A percentile compares a stretch with the other conserved stretches of the same genome.
phyloP scores from a whole-genome alignment of 2,329 filamentous ascomycete species.

The Scedosporium aurantiacum region DNA sequence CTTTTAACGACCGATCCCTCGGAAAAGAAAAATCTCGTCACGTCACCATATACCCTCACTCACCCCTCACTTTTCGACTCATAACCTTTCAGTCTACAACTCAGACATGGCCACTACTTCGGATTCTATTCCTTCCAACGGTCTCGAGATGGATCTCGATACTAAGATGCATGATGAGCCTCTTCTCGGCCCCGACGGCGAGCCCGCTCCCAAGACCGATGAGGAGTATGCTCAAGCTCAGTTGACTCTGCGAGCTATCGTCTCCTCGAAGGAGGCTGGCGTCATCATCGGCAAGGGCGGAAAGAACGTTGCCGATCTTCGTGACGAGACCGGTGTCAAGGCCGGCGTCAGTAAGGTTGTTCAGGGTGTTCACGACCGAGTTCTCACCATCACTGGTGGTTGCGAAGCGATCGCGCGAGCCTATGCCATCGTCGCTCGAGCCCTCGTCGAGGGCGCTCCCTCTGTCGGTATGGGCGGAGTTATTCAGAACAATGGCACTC shows the following conservation, averaged over 20 bases:
- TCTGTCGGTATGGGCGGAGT: conserved; percentile 94
- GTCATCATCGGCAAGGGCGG: conserved; percentile 98
- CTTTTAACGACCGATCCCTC: background rate
- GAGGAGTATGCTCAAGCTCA: conserved; percentile 92
- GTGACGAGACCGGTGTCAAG: conserved; percentile 95
- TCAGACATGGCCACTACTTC: conserved; percentile 51
- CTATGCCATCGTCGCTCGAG: conserved; percentile 85
- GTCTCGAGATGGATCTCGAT: conserved; percentile 52
- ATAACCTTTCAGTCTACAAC: conserved; percentile 10
- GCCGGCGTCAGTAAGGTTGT: conserved; percentile 98
- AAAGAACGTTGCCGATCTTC: conserved; percentile 94
- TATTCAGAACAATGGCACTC: conserved; percentile 77
- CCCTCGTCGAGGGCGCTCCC: conserved; percentile 84
- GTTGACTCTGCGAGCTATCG: conserved; percentile 90
- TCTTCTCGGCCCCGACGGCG: conserved; percentile 60
- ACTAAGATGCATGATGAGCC: conserved; percentile 49
- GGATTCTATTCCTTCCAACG: conserved; percentile 44
- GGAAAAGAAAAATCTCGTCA: no score
- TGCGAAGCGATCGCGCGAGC: conserved; percentile 83
- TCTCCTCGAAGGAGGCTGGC: conserved; percentile 96
- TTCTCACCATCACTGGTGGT: conserved; percentile 86
- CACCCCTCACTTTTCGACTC: background rate
- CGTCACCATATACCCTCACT: conserved; percentile 9
- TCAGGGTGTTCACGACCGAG: conserved; percentile 91
- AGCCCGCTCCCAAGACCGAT: conserved; percentile 78